These are phyloP conservation scores for Sphaerobolus stellatus DNA, from an alignment of 1,284 basidiomycete genomes.

Conservation along the genomic window DNA sequence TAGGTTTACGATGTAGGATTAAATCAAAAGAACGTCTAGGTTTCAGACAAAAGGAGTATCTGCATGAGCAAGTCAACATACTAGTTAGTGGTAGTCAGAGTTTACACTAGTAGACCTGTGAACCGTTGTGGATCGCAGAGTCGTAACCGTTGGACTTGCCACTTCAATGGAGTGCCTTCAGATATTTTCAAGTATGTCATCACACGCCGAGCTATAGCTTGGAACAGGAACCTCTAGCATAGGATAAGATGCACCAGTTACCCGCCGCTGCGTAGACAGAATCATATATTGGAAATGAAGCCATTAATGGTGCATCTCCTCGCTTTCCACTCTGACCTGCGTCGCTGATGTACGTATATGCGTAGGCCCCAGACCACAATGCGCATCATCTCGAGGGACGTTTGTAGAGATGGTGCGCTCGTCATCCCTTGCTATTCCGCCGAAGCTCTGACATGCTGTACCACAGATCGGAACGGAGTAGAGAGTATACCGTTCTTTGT, in stretches of 20 bases:
- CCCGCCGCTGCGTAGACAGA: slow-evolving; percentile 56
- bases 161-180: too few species aligned
- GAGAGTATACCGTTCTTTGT: too few species aligned
- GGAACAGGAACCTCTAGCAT: slow-evolving; percentile 70
- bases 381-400: slow-evolving; percentile 65
- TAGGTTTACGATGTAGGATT: too few species aligned
- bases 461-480: slow-evolving; percentile 49
- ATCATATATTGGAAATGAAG: slow-evolving; percentile 73
- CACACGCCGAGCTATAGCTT: slow-evolving; percentile 63
- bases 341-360: slow-evolving; percentile 9
- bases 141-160: too few species aligned
- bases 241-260: too few species aligned
- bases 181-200: too few species aligned
- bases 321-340: slow-evolving; percentile 8
- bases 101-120: too few species aligned
- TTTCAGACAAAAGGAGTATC: too few species aligned
- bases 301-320: slow-evolving; percentile 78
- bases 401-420: slow-evolving; percentile 70
- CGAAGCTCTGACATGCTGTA: background rate
- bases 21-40: too few species aligned
- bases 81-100: too few species aligned
- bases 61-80: too few species aligned
- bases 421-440: background rate
- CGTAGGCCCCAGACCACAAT: slow-evolving; percentile 68
- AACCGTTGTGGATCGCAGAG: too few species aligned